phyloP scores from a whole-genome alignment of 2,329 filamentous ascomycete genomes.

The Colletotrichum coccodes region DNA sequence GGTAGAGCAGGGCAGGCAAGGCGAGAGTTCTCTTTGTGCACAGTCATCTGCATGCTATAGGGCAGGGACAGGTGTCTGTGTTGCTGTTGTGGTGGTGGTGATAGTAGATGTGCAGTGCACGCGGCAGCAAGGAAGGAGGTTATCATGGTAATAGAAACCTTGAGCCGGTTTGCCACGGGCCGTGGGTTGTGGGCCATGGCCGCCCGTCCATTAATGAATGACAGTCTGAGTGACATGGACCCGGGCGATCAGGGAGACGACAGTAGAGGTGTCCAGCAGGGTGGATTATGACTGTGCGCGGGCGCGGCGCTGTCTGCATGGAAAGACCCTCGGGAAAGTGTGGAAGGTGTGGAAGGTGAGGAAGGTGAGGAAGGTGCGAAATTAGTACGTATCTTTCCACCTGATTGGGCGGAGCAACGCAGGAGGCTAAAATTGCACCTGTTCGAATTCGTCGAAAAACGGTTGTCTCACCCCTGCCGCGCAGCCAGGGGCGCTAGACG shows the following conservation, averaged over 20 bases:
- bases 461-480: constrained; percentile 30
- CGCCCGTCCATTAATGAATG: background rate
- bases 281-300: background rate
- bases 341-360: background rate
- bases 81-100: background rate
- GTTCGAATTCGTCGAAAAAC: constrained; percentile 26
- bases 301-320: too few relatives aligned
- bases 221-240: background rate
- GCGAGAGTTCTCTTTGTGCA: background rate
- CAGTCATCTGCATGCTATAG: background rate
- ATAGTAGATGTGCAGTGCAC: background rate
- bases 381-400: background rate
- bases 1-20: background rate
- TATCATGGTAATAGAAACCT: background rate
- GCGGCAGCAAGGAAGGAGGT: constrained; percentile 5
- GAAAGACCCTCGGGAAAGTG: background rate
- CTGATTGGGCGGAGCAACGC: constrained; percentile 11
- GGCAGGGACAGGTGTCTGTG: background rate
- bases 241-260: background rate
- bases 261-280: background rate
- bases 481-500: constrained; percentile 5
- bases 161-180: background rate
- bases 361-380: background rate
- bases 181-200: background rate
- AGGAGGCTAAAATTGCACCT: constrained; percentile 20